Evolutionary conservation across 2,329 filamentous ascomycete species (phyloP).

Genomic region (Colletotrichum scovillei): DNA sequence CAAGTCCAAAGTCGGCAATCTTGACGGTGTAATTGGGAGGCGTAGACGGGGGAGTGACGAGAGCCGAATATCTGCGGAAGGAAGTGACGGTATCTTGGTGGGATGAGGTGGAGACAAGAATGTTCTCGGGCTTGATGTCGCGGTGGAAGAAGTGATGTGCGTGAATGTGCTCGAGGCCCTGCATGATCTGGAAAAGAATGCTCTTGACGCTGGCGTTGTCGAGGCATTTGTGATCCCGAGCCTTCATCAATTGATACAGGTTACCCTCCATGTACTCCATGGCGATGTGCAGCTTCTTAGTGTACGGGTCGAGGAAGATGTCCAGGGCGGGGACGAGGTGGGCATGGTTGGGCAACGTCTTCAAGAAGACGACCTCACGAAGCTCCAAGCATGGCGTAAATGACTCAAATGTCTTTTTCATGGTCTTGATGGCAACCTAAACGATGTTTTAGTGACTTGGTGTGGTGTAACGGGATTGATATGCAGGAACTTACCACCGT

Average conservation of each 20-base stretch:
- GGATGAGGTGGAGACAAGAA: slow-evolving; percentile 91
- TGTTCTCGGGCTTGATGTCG: slow-evolving; percentile 99
- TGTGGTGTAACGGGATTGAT: slow-evolving; percentile 4
- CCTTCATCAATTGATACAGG: slow-evolving; percentile 98
- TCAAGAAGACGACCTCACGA: slow-evolving; percentile 95
- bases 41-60: slow-evolving; percentile 95
- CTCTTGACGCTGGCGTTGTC: slow-evolving; percentile 96
- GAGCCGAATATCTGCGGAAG: slow-evolving; percentile 90
- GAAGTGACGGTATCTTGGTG: slow-evolving; percentile 81
- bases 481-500: slow-evolving; percentile 78
- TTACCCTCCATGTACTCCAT: slow-evolving; percentile 99
- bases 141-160: slow-evolving; percentile 98
- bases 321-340: slow-evolving; percentile 98
- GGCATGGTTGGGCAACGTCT: slow-evolving; percentile 85
- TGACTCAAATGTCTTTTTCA: slow-evolving; percentile 99
- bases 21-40: slow-evolving; percentile 96
- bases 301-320: slow-evolving; percentile 97
- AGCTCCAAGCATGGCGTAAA: slow-evolving; percentile 91
- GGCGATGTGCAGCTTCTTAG: slow-evolving; percentile 94
- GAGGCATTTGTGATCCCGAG: slow-evolving; percentile 92
- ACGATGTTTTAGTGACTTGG: slow-evolving; percentile 18
- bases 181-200: slow-evolving; percentile 96
- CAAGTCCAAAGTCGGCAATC: slow-evolving; percentile 97
- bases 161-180: slow-evolving; percentile 96
- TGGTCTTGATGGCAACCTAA: slow-evolving; percentile 98